These are phyloP conservation scores for Coniophora puteana DNA, from an alignment of 1,284 basidiomycete species.

Conservation along the genomic window DNA sequence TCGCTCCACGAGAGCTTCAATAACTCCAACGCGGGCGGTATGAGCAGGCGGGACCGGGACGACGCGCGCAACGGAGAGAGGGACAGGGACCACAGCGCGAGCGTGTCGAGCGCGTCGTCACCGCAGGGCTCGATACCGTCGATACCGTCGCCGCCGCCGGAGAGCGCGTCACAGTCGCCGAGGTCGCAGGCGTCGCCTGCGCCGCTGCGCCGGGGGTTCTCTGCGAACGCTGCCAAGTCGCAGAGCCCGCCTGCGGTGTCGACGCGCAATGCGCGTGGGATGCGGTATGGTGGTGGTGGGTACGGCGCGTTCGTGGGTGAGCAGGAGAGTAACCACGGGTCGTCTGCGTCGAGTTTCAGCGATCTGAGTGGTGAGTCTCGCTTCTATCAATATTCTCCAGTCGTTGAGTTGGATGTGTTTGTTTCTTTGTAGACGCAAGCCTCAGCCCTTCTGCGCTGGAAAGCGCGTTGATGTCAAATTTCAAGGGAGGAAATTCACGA, in stretches of 20 bases:
- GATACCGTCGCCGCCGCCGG: slow-evolving; percentile 64
- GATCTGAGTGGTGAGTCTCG: slow-evolving; percentile 69
- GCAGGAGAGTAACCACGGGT: slow-evolving; percentile 61
- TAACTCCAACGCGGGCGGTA: slow-evolving; percentile 14
- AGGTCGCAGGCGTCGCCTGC: slow-evolving; percentile 34
- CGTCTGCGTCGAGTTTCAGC: slow-evolving; percentile 76
- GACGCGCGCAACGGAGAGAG: slow-evolving; percentile 29
- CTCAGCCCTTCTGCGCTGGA: slow-evolving; percentile 72
- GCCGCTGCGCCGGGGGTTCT: slow-evolving; percentile 50
- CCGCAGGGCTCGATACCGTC: slow-evolving; percentile 74
- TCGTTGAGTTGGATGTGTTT: not conserved
- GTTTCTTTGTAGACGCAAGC: slow-evolving; percentile 57
- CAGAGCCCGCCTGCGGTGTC: slow-evolving; percentile 57
- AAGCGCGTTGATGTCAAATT: slow-evolving; percentile 69
- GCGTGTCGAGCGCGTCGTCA: slow-evolving; percentile 66
- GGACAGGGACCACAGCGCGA: slow-evolving; percentile 48
- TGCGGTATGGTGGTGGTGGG: slow-evolving; percentile 35
- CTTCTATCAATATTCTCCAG: not conserved
- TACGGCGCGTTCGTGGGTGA: slow-evolving; percentile 48
- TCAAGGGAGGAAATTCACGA: slow-evolving; percentile 19
- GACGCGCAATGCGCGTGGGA: slow-evolving; percentile 45
- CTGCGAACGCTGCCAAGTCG: slow-evolving; percentile 52
- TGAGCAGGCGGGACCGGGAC: slow-evolving; percentile 27
- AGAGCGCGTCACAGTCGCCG: slow-evolving; percentile 41
- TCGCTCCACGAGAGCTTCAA: slow-evolving; percentile 13